Conservation (phyloP, 139 green algal genomes). For the Pleodorina starrii region DNA sequence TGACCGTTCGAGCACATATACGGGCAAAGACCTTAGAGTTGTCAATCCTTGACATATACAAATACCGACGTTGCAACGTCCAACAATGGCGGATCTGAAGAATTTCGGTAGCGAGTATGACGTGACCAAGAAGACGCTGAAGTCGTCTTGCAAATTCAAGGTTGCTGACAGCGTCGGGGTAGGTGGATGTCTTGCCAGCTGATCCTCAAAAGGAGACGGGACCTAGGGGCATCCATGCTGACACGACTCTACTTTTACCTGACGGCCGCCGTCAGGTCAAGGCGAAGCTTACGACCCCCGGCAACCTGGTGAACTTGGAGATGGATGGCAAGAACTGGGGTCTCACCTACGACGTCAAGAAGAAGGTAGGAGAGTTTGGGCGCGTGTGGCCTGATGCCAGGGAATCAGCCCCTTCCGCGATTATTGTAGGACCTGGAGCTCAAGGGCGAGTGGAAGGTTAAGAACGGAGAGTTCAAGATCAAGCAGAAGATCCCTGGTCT, state of each 20-base stretch:
- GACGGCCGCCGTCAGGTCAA: slow-evolving; percentile 43
- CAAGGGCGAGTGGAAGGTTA: slow-evolving; percentile 31
- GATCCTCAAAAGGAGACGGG: no score
- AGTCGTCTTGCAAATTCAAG: slow-evolving; percentile 30
- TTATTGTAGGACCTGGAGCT: slow-evolving; percentile 13
- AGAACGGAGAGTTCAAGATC: slow-evolving; percentile 42
- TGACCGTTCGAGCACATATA: no score
- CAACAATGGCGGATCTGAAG: slow-evolving; percentile 37
- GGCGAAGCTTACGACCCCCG: slow-evolving; percentile 23
- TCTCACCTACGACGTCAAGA: slow-evolving; percentile 4
- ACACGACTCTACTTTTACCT: neutral
- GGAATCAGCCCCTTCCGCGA: neutral
- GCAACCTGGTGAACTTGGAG: neutral
- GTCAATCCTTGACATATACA: no score
- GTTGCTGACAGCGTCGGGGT: slow-evolving; percentile 4
- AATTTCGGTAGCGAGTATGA: slow-evolving; percentile 29
- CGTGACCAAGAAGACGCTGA: slow-evolving; percentile 25
- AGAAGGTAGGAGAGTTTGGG: neutral
- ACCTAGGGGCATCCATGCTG: neutral
- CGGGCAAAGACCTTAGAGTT: no score
- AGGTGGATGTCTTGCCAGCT: neutral
- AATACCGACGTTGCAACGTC: neutral
- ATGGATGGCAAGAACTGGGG: slow-evolving; percentile 17
- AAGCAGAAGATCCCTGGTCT: slow-evolving; percentile 32
- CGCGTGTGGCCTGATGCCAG: neutral